Percentiles rank a stretch among this genome's conserved stretches.
Conservation (phyloP, 352 stramenopile genomes). For the Globisporangium mamillatum region DNA sequence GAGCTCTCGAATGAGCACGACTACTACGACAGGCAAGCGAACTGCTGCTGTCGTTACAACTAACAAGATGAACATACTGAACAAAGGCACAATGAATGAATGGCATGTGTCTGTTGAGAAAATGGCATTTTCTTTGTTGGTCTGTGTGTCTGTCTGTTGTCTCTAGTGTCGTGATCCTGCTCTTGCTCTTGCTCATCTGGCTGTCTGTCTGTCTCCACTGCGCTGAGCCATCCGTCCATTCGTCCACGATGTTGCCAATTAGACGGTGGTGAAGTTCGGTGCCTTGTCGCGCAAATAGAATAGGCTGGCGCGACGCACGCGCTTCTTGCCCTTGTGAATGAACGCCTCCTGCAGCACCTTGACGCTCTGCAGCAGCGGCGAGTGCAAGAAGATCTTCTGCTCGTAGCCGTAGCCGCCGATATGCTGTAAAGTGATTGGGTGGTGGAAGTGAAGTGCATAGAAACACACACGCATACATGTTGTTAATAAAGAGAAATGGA, state of each 20-base stretch:
- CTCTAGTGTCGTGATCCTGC: conserved; percentile 18
- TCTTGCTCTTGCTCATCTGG: neutral
- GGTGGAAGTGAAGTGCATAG: neutral
- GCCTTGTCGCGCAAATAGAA: conserved; percentile 89
- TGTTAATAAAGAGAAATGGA: neutral
- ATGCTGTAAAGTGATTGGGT: conserved; percentile 32
- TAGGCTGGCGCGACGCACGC: conserved; percentile 85
- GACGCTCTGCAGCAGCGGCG: conserved; percentile 83
- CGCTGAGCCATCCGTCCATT: neutral
- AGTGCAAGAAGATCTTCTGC: conserved; percentile 89
- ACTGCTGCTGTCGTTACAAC: neutral
- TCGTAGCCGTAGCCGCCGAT: conserved; percentile 86
- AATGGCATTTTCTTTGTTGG: neutral
- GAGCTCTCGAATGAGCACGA: conserved; percentile 13
- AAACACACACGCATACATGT: neutral
- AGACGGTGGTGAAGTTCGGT: conserved; percentile 79
- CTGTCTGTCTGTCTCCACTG: neutral
- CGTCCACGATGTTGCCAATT: conserved; percentile 16
- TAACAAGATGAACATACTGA: conserved; percentile 3
- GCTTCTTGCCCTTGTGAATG: conserved; percentile 91
- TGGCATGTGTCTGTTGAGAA: neutral
- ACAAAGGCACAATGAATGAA: neutral
- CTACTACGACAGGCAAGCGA: too few relatives aligned
- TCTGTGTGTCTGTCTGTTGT: conserved; percentile 18
- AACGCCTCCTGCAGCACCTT: conserved; percentile 88